phyloP scores from a whole-genome alignment of 352 stramenopile genomes.

The Phytopythium sindhum region DNA sequence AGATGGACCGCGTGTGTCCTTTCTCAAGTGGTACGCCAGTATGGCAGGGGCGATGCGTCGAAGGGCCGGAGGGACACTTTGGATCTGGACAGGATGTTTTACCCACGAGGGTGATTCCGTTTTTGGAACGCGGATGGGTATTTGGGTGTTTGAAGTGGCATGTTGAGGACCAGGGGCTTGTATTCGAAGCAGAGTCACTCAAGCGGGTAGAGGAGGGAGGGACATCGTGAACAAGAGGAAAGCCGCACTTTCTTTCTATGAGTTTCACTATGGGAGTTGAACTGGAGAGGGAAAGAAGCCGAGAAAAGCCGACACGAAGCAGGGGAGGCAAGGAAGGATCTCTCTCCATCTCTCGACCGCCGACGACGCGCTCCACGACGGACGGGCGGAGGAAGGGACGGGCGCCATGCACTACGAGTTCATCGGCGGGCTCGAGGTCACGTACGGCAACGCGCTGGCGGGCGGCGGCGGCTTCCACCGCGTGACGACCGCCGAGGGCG shows the following conservation, averaged over 20 bases:
- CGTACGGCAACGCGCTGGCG: constrained; percentile 83
- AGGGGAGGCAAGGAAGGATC: background rate
- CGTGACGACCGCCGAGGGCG: constrained; percentile 72
- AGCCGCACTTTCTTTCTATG: background rate
- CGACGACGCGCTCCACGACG: background rate
- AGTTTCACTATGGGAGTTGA: background rate
- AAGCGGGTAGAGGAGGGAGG: too few relatives aligned
- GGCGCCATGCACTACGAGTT: constrained; percentile 63
- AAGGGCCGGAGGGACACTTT: background rate
- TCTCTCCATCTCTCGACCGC: background rate
- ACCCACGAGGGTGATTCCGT: background rate
- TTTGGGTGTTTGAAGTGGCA: background rate
- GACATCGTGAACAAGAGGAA: background rate
- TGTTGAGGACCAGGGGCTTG: background rate
- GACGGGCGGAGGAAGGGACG: background rate
- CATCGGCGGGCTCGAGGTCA: constrained; percentile 74
- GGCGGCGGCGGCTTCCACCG: constrained; percentile 77
- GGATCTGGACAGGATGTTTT: background rate
- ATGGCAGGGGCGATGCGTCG: background rate
- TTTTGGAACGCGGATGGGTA: background rate
- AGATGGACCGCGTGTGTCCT: background rate
- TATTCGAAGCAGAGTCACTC: background rate
- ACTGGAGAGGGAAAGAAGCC: background rate
- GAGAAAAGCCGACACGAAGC: constrained; percentile 1
- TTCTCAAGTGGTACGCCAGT: background rate